These are phyloP conservation scores for Ascochyta koolunga DNA, from an alignment of 2,329 filamentous ascomycete genomes.

Conservation along the genomic window DNA sequence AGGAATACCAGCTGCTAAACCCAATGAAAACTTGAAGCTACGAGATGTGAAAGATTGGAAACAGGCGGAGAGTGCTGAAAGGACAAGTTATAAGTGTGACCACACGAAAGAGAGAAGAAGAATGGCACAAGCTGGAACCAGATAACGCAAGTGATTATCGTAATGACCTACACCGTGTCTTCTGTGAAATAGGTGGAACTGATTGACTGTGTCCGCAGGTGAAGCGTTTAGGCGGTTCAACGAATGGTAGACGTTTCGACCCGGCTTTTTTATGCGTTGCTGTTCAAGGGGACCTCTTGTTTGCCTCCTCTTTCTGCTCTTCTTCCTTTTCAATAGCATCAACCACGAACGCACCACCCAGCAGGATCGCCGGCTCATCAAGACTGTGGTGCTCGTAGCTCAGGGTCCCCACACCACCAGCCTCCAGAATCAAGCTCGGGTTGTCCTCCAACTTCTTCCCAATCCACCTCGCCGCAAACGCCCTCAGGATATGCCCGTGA, in stretches of 20 bases:
- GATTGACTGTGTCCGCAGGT: too few relatives aligned
- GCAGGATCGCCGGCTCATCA: slow-evolving; percentile 58
- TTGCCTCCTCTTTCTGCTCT: slow-evolving; percentile 21
- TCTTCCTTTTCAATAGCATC: slow-evolving; percentile 54
- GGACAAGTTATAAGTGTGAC: not conserved
- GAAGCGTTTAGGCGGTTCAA: not conserved
- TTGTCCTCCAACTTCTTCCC: slow-evolving; percentile 75
- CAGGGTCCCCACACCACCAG: slow-evolving; percentile 58
- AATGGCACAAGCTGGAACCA: not conserved
- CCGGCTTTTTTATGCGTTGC: not conserved
- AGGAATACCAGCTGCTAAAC: slow-evolving; percentile 30
- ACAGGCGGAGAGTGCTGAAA: not conserved
- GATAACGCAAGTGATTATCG: not conserved
- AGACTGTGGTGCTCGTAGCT: slow-evolving; percentile 59
- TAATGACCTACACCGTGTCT: not conserved
- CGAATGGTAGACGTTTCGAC: too few relatives aligned
- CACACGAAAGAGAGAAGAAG: not conserved
- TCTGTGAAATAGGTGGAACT: too few relatives aligned
- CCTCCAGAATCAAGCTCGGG: slow-evolving; percentile 80
- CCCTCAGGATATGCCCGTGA: slow-evolving; percentile 87
- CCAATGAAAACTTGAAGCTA: not conserved
- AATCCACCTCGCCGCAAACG: slow-evolving; percentile 87
- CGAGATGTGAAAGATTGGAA: not conserved
- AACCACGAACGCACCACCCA: slow-evolving; percentile 59
- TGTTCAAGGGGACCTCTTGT: not conserved